phyloP scores from a whole-genome alignment of 129 eudicot genomes.

The Lonicera japonica region DNA sequence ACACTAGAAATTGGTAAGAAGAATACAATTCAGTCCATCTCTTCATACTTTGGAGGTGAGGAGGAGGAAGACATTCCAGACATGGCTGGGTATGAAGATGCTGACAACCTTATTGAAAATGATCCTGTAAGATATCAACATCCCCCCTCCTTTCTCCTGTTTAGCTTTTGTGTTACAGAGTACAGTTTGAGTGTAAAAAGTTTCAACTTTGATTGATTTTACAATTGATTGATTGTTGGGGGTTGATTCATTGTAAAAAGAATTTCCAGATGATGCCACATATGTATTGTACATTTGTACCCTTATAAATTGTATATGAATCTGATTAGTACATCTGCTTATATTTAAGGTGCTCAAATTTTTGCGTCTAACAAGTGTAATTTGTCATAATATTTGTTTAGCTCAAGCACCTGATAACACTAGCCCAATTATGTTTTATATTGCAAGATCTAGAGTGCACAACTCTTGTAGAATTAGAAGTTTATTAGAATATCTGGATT shows the following conservation, averaged over 20 bases:
- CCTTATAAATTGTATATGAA: too few species aligned
- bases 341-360: too few species aligned
- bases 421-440: too few species aligned
- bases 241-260: background rate
- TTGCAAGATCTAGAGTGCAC: too few species aligned
- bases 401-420: too few species aligned
- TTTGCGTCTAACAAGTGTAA: too few species aligned
- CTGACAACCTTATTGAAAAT: conserved; percentile 71
- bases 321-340: too few species aligned
- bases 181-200: conserved; percentile 7
- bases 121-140: conserved; percentile 68
- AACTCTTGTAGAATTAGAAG: too few species aligned
- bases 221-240: background rate
- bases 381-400: too few species aligned
- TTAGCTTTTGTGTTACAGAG: background rate
- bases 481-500: too few species aligned
- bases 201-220: conserved; percentile 1
- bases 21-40: conserved; percentile 57
- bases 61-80: conserved; percentile 88
- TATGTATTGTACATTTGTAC: too few species aligned
- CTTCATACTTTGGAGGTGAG: conserved; percentile 77
- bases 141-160: background rate
- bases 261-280: background rate
- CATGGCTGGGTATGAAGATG: conserved; percentile 76
- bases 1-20: conserved; percentile 73